Base-by-base conservation (phyloP, 805 yeast species). In the Wickerhamiella slavikovae region DNA sequence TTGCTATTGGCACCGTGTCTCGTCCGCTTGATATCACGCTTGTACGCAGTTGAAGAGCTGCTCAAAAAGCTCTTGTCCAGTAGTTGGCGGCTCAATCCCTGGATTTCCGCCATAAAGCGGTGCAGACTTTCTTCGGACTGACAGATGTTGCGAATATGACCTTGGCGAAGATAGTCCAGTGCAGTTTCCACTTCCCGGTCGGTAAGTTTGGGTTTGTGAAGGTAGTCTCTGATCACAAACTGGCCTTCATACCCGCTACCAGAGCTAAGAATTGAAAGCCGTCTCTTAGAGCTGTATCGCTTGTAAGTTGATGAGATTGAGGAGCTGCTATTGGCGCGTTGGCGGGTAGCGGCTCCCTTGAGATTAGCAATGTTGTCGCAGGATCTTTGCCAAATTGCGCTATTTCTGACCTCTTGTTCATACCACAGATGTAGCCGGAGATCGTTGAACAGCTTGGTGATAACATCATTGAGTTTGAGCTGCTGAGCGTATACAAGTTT, bases 61-160 rank as follows among this genome's bases (percentile, higher is more conserved):
- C 33, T 37, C 22, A 35, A 33, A 25, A 29, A 45, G 30, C 32
- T 44, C 14, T 51, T 48, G 4, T 53, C 55, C 29, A 51, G 30
- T 1, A 48, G 31, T 13, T 45, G 37, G 27, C 36, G 35, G 5
- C 45, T 38, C 12, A 50, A 38, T 13, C 30, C 38, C 10, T 45
- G 51, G 4, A 51, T 35, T 31, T 52, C 57, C 22, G 50, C 47
- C 25, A 46, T 41, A 25, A 44, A 51, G 11, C 57, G 32, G 23
- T 49, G 56, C 19, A 52, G 40, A n/a, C 42, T 32, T 32, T 52
- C 57, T 29, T 52, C 57, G 9, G 51, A 49, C 4, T 38, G 43
- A 24, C 54, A 43, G 22, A 51, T 37, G 26, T 49, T 50, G 25
- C 48, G 52, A 15, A 47, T 44, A 3, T 44, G 41, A 32, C 44